phyloP scores from a whole-genome alignment of 495 filamentous ascomycete species.

The Penicillium herquei region DNA sequence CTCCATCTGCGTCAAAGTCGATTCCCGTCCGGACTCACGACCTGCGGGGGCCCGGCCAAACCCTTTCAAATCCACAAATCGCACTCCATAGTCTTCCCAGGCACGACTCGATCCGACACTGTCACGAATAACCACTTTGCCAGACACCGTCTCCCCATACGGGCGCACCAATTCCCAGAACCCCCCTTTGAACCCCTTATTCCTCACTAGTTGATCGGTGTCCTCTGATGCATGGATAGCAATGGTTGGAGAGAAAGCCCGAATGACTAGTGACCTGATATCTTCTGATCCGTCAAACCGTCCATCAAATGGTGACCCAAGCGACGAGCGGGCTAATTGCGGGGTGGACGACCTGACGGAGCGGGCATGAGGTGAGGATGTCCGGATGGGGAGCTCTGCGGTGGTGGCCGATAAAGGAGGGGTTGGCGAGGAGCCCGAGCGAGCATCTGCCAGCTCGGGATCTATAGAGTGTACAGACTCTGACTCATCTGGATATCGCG shows the following conservation, averaged over 20 bases:
- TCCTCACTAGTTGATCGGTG: conserved; percentile 72
- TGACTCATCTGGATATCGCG: conserved; percentile 40
- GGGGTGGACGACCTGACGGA: conserved; percentile 60
- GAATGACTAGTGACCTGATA: conserved; percentile 70
- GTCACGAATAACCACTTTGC: conserved; percentile 87
- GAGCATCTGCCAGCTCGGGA: conserved; percentile 48
- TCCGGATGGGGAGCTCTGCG: conserved; percentile 38
- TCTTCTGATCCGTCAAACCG: conserved; percentile 56
- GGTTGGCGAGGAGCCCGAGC: conserved; percentile 50
- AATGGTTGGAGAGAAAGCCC: conserved; percentile 83
- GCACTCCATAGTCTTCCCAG: conserved; percentile 88
- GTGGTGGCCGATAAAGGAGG: conserved; percentile 35
- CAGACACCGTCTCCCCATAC: conserved; percentile 85
- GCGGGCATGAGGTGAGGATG: conserved; percentile 55
- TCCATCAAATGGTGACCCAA: conserved; percentile 49
- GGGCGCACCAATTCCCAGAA: conserved; percentile 82
- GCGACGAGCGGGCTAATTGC: conserved; percentile 56
- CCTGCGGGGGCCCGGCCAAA: conserved; percentile 18
- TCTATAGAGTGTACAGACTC: conserved; percentile 44
- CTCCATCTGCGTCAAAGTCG: conserved; percentile 54
- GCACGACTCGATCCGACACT: conserved; percentile 76
- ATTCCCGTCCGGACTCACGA: conserved; percentile 21
- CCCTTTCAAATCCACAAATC: conserved; percentile 62
- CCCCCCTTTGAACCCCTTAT: conserved; percentile 82
- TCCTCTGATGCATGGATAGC: conserved; percentile 80